phyloP scores from a whole-genome alignment of 1,284 basidiomycete species.

The Athelia psychrophila region DNA sequence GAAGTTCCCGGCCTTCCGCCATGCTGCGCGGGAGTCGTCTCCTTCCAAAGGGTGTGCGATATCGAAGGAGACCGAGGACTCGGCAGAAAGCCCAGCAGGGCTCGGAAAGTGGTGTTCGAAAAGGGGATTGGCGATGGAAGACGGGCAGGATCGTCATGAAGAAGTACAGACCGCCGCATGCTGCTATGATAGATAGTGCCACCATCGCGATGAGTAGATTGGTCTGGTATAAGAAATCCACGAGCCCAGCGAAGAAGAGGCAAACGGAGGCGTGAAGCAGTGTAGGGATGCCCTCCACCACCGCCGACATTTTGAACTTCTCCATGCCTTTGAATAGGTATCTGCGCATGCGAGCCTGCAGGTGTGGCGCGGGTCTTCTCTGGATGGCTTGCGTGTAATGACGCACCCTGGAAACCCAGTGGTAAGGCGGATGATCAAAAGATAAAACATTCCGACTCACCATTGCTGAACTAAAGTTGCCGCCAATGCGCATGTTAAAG shows the following conservation, averaged over 20 bases:
- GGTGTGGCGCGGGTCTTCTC: too few species aligned
- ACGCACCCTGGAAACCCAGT: background rate
- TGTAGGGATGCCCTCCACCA: constrained; percentile 35
- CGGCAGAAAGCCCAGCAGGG: constrained; percentile 21
- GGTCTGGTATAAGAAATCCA: constrained; percentile 32
- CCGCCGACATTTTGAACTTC: constrained; percentile 31
- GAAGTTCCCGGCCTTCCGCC: background rate
- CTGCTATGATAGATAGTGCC: constrained; percentile 25
- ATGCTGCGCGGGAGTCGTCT: too few species aligned
- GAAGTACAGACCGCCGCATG: constrained; percentile 26
- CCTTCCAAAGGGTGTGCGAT: background rate
- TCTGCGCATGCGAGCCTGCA: constrained; percentile 31
- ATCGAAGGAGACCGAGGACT: background rate
- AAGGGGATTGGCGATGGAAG: constrained; percentile 31
- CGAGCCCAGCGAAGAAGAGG: constrained; percentile 37
- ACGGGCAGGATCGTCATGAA: constrained; percentile 31
- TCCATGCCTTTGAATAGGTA: constrained; percentile 33
- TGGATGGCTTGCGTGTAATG: too few species aligned
- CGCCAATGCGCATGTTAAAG: constrained; percentile 19
- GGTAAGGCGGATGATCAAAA: constrained; percentile 31
- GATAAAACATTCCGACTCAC: constrained; percentile 27
- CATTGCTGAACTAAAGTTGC: constrained; percentile 23
- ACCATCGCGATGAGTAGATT: constrained; percentile 27
- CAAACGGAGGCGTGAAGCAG: constrained; percentile 38
- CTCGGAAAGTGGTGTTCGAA: constrained; percentile 32